These are phyloP conservation scores for Halenospora varia DNA, from an alignment of 495 filamentous ascomycete species.

Conservation along the genomic window DNA sequence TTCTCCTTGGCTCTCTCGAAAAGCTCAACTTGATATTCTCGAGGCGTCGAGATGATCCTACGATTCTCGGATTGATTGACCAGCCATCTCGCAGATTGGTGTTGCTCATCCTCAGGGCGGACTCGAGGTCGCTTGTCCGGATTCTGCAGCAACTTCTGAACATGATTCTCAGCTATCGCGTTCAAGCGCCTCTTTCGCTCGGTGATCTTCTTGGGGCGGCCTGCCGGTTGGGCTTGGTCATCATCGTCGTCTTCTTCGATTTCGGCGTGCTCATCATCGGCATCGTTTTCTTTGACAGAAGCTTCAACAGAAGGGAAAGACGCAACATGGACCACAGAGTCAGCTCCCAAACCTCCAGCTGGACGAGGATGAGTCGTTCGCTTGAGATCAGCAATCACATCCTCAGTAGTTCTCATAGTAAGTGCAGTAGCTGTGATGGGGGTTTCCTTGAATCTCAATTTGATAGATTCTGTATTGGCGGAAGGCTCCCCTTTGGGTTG, in stretches of 20 bases:
- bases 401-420: conserved; percentile 14
- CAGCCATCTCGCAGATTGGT: conserved; percentile 36
- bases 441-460: no score
- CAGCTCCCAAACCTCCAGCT: background rate
- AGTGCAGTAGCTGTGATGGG: conserved; percentile 5
- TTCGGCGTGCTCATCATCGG: conserved; percentile 7
- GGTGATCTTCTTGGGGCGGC: conserved; percentile 34
- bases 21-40: conserved; percentile 90
- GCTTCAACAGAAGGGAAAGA: background rate
- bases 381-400: conserved; percentile 25
- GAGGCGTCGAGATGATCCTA: conserved; percentile 64
- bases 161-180: conserved; percentile 44
- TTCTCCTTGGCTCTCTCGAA: conserved; percentile 83
- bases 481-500: no score
- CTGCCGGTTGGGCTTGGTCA: conserved; percentile 4
- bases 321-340: background rate
- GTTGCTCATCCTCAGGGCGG: conserved; percentile 25
- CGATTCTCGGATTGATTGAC: conserved; percentile 27
- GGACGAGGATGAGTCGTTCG: background rate
- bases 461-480: no score
- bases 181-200: conserved; percentile 47
- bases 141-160: conserved; percentile 4
- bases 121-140: conserved; percentile 6
- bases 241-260: conserved; percentile 29
- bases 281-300: background rate